phyloP scores from a whole-genome alignment of 768 basidiomycete genomes.

The Pulveroboletus sp. region DNA sequence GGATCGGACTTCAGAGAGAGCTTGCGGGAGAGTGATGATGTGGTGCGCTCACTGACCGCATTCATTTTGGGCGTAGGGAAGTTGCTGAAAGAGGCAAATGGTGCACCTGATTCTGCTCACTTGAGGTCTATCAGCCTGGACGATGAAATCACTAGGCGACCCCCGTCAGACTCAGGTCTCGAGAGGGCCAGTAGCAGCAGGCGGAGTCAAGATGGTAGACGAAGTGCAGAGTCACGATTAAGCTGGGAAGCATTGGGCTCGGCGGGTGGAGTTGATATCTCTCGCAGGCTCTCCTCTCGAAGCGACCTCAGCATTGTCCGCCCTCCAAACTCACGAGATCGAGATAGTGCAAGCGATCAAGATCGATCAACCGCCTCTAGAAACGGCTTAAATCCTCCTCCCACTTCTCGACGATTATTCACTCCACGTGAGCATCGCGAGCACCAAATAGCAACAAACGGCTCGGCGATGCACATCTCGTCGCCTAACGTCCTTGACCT shows the following conservation, averaged over 20 bases:
- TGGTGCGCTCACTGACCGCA: conserved; percentile 71
- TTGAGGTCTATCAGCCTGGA: conserved; percentile 54
- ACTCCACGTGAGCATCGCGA: conserved; percentile 56
- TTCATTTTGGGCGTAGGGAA: conserved; percentile 73
- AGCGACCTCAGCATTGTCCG: conserved; percentile 20
- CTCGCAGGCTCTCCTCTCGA: conserved; percentile 26
- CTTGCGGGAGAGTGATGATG: conserved; percentile 69
- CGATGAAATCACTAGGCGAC: conserved; percentile 40
- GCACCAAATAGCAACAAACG: conserved; percentile 26
- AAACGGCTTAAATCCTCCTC: conserved; percentile 20
- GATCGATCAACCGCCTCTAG: conserved; percentile 25
- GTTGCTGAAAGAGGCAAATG: conserved; percentile 54
- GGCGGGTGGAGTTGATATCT: conserved; percentile 20
- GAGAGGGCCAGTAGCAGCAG: conserved; percentile 38
- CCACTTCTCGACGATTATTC: conserved; percentile 49
- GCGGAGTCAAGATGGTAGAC: conserved; percentile 53
- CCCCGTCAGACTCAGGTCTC: conserved; percentile 32
- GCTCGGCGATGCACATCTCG: conserved; percentile 16
- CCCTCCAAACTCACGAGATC: conserved; percentile 26
- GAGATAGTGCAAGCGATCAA: conserved; percentile 25
- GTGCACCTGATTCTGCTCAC: conserved; percentile 31
- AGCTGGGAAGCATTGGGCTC: conserved; percentile 41
- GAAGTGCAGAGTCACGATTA: conserved; percentile 46
- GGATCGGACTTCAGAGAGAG: conserved; percentile 72
- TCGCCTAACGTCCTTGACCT: conserved; percentile 29